phyloP scores from a whole-genome alignment of 2,329 filamentous ascomycete species.

The Colletotrichum filicis region DNA sequence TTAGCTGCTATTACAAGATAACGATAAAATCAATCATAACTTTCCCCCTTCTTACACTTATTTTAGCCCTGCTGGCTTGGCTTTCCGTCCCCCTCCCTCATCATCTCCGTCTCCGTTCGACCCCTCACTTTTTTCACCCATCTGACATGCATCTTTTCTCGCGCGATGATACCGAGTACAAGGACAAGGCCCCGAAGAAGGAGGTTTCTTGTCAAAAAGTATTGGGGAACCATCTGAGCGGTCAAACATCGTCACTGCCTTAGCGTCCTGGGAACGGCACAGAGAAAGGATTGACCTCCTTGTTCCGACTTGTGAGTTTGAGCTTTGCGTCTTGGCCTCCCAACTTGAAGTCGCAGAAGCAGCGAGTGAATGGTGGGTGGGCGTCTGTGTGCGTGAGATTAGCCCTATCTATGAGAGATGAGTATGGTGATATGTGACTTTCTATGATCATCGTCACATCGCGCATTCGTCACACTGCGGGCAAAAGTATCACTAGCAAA shows the following conservation, averaged over 20 bases:
- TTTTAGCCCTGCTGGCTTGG: background rate
- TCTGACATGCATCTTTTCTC: constrained; percentile 23
- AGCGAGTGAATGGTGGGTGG: background rate
- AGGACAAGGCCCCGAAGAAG: constrained; percentile 18
- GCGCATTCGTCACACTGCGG: constrained; percentile 17
- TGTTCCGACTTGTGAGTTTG: background rate
- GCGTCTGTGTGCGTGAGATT: background rate
- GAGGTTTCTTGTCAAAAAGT: background rate
- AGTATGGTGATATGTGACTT: background rate
- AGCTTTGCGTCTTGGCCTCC: background rate
- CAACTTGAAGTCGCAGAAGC: background rate
- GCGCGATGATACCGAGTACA: constrained; percentile 17
- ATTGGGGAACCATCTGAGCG: background rate
- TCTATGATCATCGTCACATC: background rate
- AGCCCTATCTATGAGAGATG: background rate
- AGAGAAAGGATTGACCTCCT: background rate
- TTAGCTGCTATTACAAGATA: constrained; percentile 29
- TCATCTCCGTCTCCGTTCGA: background rate
- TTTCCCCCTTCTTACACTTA: constrained; percentile 2
- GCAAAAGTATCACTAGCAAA: background rate
- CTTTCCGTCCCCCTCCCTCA: background rate
- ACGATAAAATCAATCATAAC: constrained; percentile 14
- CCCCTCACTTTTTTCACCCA: background rate
- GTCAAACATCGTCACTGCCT: background rate
- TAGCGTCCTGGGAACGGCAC: background rate